phyloP scores from a whole-genome alignment of 1,284 basidiomycete species.

The Wallemia ichthyophaga region DNA sequence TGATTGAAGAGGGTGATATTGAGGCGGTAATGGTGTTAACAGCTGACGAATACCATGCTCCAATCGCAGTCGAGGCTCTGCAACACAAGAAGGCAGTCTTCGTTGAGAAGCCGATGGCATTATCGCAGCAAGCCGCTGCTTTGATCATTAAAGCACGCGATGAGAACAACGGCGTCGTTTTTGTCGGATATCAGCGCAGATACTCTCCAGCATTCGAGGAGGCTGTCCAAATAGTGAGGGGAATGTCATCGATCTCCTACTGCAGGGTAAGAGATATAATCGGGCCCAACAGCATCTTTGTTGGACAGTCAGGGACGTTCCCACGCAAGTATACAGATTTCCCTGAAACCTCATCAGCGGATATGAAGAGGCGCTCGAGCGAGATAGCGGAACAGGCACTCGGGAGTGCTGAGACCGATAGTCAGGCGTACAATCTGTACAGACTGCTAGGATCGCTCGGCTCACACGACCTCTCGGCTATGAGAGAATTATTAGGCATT shows the following conservation, averaged over 20 bases:
- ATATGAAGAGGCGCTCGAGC: slow-evolving; percentile 10
- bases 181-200: slow-evolving; percentile 18
- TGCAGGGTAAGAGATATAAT: slow-evolving; percentile 18
- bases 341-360: slow-evolving; percentile 7
- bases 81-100: slow-evolving; percentile 13
- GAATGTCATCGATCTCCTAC: slow-evolving; percentile 13
- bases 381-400: slow-evolving; percentile 2
- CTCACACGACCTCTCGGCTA: slow-evolving; percentile 13
- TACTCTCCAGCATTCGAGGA: slow-evolving; percentile 16
- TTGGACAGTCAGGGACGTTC: slow-evolving; percentile 14
- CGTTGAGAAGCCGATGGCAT: slow-evolving; percentile 16
- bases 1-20: slow-evolving; percentile 10
- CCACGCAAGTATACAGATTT: slow-evolving; percentile 13
- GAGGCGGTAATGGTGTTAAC: slow-evolving; percentile 13
- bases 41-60: slow-evolving; percentile 10
- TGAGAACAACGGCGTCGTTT: slow-evolving; percentile 10
- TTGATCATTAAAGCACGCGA: slow-evolving; percentile 11
- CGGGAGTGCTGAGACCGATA: slow-evolving; percentile 8
- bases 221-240: slow-evolving; percentile 14
- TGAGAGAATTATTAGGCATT: slow-evolving; percentile 16
- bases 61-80: slow-evolving; percentile 6
- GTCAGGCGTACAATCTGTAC: slow-evolving; percentile 4
- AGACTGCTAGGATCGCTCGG: slow-evolving; percentile 11
- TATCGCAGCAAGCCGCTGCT: slow-evolving; percentile 11
- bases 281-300: slow-evolving; percentile 17